Evolutionary conservation across 1,284 basidiomycete genomes (phyloP), one percentile per base, ranked within the genome.

Genomic region (Apiotrichum mycotoxinovorans): DNA sequence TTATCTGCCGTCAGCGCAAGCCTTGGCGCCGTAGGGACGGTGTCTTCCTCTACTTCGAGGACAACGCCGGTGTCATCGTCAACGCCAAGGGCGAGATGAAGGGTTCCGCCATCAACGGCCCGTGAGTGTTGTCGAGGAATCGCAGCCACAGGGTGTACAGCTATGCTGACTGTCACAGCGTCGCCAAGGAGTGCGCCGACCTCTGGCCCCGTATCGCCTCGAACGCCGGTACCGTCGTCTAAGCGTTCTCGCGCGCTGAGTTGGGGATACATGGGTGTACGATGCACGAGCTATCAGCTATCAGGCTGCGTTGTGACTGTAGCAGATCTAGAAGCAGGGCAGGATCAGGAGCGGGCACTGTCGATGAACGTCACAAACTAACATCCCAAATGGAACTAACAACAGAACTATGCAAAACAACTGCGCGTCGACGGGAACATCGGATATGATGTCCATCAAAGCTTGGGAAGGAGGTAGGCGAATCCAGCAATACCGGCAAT

Each of bases 71-170:
- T 80, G 92, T 95, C 64, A 94, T 95, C 66, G 91, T 93, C 74
- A 98, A 98, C 84, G 90, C 91, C 74, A 98, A 98, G 85, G 95
- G 96, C 75, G 95, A 99, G 83, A 98, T 99, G 95, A 99, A 99
- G 85, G 95, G 95, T 60, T 93, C 90, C 58, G 92, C 94, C 70
- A 98, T 99, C 80, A 94, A 95, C 66, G 95, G 95, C 67, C 96
- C 95, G 72, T 74, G 63, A 71, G 72, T 26, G 89, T 80, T 95
- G n/a, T n/a, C n/a, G n/a, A n/a, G n/a, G n/a, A n/a, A n/a, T 93
- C 84, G 91, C 92, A 20, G 23, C 22, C 7, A 37, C 20, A 8
- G 3, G 30, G 3, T n/a, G 8, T 18, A 17, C 5, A 18, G 1
- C n/a, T 9, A 18, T n/a, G 44, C 57, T 64, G 33, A 58, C 50